Base-by-base conservation (phyloP, 1,284 basidiomycete species). In the Papiliotrema nemorosa region DNA sequence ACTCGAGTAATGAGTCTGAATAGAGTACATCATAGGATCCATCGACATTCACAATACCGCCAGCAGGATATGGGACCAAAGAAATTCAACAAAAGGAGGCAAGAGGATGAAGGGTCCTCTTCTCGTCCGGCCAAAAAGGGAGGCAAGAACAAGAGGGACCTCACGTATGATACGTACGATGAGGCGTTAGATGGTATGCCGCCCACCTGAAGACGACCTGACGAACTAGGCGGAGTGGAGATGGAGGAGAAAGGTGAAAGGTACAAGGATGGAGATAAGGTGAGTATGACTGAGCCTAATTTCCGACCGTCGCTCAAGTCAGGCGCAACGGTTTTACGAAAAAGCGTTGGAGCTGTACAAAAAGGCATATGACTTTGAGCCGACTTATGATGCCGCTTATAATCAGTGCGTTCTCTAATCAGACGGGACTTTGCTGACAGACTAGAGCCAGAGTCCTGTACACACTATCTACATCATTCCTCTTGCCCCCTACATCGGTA, bases 181-280 rank as follows among this genome's bases (percentile, higher is more conserved):
- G 72, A 73, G 36, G 69, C 69, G n/a, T 50, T 75, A 45, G 73
- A 75, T 44, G 71, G 67, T 63, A 36, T 34, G 63, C 3, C 5
- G 38, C 31, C 12, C 1, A 24, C 16, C 14, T 27, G 4, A 20
- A 5, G 22, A 13, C n/a, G 7, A 18, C 20, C 21, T 18, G 27
- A 20, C 45, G 22, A 25, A 27, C 12, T 37, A 63, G 68, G 68
- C 22, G 75, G 67, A n/a, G 67, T 76, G 37, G 64, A 69, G 34
- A 63, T 64, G 52, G 75, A 76, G 53, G 75, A 76, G 59, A 73
- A 74, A 60, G 75, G 73, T 7, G 75, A 76, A 54, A 57, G 74
- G 33, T 76, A 73, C 52, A 47, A 63, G 9, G 65, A 68, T 55
- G 73, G 74, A n/a, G 73, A 75, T 47, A 73, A 73, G 62, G 70